Percentiles rank a stretch among this genome's conserved stretches.
Evolutionary conservation across 805 yeast species (phyloP).

Genomic region (Candida ficus): DNA sequence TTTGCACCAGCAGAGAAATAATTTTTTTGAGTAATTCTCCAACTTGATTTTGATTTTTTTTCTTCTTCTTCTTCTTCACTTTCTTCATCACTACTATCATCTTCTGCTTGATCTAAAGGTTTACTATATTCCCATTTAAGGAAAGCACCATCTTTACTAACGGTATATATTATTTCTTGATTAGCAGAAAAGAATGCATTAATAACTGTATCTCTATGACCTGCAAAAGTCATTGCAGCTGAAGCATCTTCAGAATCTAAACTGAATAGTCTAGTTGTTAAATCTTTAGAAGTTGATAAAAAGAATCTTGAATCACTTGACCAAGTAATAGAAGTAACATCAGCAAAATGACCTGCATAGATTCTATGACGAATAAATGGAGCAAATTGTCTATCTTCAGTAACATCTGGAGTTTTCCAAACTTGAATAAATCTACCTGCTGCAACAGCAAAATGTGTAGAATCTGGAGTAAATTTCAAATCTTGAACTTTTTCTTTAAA

Average conservation of each 20-base stretch:
- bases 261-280: conserved; percentile 84
- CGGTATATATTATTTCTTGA: conserved; percentile 87
- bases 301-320: conserved; percentile 86
- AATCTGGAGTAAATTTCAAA: conserved; percentile 83
- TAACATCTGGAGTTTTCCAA: conserved; percentile 83
- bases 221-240: conserved; percentile 84
- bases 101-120: conserved; percentile 44
- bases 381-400: conserved; percentile 89
- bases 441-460: conserved; percentile 81
- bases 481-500: conserved; percentile 76
- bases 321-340: conserved; percentile 78
- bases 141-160: conserved; percentile 92
- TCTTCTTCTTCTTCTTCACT: conserved; percentile 35
- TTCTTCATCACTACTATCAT: conserved; percentile 38
- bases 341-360: conserved; percentile 90
- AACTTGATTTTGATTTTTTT: conserved; percentile 43
- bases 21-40: conserved; percentile 81
- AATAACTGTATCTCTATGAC: conserved; percentile 86
- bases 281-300: conserved; percentile 80
- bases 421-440: conserved; percentile 79
- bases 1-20: conserved; percentile 65
- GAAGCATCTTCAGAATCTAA: conserved; percentile 60
- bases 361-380: conserved; percentile 90
- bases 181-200: conserved; percentile 82
- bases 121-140: conserved; percentile 85